These are phyloP conservation scores for Plasmodium gaboni DNA, from an alignment of 169 alveolate species.

Conservation along the genomic window DNA sequence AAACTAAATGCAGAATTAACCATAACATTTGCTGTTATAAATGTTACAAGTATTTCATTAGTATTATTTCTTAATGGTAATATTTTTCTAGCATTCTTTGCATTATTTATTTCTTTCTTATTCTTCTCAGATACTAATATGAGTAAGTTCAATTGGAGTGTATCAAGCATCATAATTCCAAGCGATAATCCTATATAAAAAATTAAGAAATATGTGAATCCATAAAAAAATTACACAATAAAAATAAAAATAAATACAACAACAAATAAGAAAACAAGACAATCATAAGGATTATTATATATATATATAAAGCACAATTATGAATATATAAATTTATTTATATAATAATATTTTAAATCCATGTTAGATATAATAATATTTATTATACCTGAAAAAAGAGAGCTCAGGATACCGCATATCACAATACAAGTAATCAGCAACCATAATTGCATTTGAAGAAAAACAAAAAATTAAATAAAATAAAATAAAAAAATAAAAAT, in stretches of 20 bases:
- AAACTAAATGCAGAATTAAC: slow-evolving; percentile 90
- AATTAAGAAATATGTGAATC: background rate
- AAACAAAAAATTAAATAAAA: background rate
- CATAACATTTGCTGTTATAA: slow-evolving; percentile 90
- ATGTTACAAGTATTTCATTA: slow-evolving; percentile 88
- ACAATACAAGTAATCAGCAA: slow-evolving; percentile 28
- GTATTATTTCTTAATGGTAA: slow-evolving; percentile 90
- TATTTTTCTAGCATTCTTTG: slow-evolving; percentile 87
- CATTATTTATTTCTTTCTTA: slow-evolving; percentile 82
- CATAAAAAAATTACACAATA: background rate
- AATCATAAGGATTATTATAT: background rate
- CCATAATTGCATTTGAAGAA: slow-evolving; percentile 72
- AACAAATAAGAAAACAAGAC: background rate
- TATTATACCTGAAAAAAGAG: slow-evolving; percentile 56
- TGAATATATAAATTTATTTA: background rate
- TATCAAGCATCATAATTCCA: slow-evolving; percentile 91
- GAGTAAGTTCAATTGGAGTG: slow-evolving; percentile 87
- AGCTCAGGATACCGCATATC: slow-evolving; percentile 60
- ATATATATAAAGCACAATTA: background rate
- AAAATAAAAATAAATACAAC: background rate
- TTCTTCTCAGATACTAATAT: slow-evolving; percentile 84
- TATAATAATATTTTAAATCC: background rate
- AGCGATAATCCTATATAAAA: slow-evolving; percentile 86
- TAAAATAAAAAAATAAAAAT: background rate
- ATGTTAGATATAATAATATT: background rate